Percentiles rank a stretch among this genome's conserved stretches.
Evolutionary conservation across 352 stramenopile genomes (phyloP).

Genomic region (Thalassiosira mediterranea): DNA sequence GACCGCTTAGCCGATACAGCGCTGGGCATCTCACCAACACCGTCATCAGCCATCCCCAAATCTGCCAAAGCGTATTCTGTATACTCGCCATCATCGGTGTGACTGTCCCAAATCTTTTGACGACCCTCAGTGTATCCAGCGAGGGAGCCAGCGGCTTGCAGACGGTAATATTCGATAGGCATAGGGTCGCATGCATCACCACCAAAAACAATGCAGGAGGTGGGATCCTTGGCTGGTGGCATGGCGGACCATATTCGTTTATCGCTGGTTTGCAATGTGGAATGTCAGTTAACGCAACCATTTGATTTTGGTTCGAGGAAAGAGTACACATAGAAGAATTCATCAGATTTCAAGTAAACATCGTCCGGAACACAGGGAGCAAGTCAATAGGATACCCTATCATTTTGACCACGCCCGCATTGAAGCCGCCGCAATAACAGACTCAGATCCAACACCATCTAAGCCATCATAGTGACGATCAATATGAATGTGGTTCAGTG

Average conservation of each 20-base stretch:
- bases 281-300: neutral
- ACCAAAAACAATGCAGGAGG: conserved; percentile 23
- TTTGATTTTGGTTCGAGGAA: no score
- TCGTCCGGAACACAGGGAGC: no score
- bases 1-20: conserved; percentile 3
- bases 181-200: neutral
- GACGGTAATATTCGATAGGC: conserved; percentile 9
- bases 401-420: no score
- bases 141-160: conserved; percentile 8
- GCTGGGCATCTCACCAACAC: neutral
- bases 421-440: no score
- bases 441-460: no score
- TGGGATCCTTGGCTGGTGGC: neutral
- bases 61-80: neutral
- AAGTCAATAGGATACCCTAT: no score
- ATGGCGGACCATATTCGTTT: conserved; percentile 17
- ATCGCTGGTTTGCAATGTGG: neutral
- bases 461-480: no score
- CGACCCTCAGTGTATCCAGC: conserved; percentile 5
- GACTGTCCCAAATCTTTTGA: conserved; percentile 40
- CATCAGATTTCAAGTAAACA: no score
- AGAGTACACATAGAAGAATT: no score
- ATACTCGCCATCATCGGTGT: conserved; percentile 21
- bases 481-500: no score
- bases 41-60: conserved; percentile 4